A percentile compares a stretch with the other conserved stretches of the same genome.
phyloP scores from a whole-genome alignment of 1,139 yeast species.

The Diutina mesorugosa region DNA sequence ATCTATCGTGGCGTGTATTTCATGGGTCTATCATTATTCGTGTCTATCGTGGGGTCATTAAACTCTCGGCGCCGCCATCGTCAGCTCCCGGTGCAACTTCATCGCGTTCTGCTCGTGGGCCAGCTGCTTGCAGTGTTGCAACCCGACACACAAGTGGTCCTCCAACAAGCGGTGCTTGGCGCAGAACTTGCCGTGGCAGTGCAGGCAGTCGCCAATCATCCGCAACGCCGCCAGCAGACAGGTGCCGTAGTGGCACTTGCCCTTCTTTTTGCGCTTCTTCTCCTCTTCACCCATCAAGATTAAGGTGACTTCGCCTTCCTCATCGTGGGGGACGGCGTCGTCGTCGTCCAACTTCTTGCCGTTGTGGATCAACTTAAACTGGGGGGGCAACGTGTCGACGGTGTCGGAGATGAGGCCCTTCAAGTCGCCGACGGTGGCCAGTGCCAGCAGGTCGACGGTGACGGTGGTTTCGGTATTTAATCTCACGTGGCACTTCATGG shows the following conservation, averaged over 20 bases:
- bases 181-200: slow-evolving; percentile 79
- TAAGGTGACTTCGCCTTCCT: slow-evolving; percentile 18
- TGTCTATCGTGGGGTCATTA: not conserved
- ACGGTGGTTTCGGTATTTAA: not conserved
- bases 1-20: not conserved
- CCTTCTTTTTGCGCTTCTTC: slow-evolving; percentile 39
- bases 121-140: slow-evolving; percentile 69
- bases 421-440: not conserved
- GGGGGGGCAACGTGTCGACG: slow-evolving; percentile 19
- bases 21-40: not conserved
- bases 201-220: slow-evolving; percentile 80
- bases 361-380: slow-evolving; percentile 36
- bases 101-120: slow-evolving; percentile 33
- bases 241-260: slow-evolving; percentile 45
- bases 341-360: slow-evolving; percentile 31
- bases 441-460: not conserved
- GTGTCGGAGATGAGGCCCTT: slow-evolving; percentile 3
- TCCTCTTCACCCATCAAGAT: slow-evolving; percentile 32
- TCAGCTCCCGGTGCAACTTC: not conserved
- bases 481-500: not conserved
- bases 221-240: slow-evolving; percentile 64
- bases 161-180: slow-evolving; percentile 80
- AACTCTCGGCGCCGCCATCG: not conserved
- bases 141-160: slow-evolving; percentile 70
- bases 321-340: slow-evolving; percentile 9